phyloP scores from a whole-genome alignment of 192 early-diverging fungal species.

The Podila clonocystis region DNA sequence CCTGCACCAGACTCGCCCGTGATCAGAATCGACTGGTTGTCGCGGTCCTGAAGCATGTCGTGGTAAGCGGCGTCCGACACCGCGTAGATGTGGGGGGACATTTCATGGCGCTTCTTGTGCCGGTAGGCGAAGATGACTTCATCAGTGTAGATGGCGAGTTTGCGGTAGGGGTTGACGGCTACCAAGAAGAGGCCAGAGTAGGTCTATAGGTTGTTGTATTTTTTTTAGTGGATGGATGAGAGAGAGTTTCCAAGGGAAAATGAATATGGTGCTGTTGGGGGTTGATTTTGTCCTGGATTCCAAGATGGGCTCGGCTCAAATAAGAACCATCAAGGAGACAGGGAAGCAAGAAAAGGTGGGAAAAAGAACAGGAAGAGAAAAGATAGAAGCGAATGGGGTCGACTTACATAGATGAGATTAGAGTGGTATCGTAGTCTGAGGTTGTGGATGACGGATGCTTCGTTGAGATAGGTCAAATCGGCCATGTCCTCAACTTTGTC shows the following conservation, averaged over 20 bases:
- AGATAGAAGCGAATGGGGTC: not conserved
- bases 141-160: conserved; percentile 90
- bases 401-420: conserved; percentile 91
- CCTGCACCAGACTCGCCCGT: conserved; percentile 99
- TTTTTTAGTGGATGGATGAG: conserved; percentile 12
- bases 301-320: not conserved
- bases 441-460: conserved; percentile 99
- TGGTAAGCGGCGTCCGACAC: conserved; percentile 94
- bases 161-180: conserved; percentile 96
- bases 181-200: conserved; percentile 99
- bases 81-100: conserved; percentile 91
- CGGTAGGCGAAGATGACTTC: conserved; percentile 77
- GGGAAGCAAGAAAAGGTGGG: not conserved
- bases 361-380: not conserved
- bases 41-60: conserved; percentile 92
- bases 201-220: conserved; percentile 64
- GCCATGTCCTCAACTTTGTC: conserved; percentile 99
- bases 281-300: not conserved
- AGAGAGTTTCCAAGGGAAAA: not conserved
- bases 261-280: not conserved
- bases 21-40: conserved; percentile 98
- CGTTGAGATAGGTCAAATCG: conserved; percentile 95
- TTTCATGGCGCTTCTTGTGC: conserved; percentile 76
- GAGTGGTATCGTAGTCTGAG: conserved; percentile 89
- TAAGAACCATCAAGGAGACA: not conserved